Conservation (phyloP, 768 basidiomycete species). For the Amyloporia xantha region DNA sequence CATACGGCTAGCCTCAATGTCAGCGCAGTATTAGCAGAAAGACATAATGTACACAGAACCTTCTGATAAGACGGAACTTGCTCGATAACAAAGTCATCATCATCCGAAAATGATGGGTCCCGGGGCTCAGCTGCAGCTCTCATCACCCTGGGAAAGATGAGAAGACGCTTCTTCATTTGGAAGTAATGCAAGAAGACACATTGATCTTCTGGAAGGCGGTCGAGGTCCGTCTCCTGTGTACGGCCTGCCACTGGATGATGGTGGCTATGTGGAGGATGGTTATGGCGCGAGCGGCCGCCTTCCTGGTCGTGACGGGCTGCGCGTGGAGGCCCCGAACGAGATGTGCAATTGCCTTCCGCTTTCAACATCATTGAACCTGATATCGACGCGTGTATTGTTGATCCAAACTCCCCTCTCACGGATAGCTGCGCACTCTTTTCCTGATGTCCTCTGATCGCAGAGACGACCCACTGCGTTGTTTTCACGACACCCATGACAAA, state of each 20-base stretch:
- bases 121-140: slow-evolving; percentile 12
- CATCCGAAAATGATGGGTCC: neutral
- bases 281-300: no score
- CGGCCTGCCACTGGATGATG: no score
- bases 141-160: slow-evolving; percentile 1
- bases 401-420: slow-evolving; percentile 1
- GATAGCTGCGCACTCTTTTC: neutral
- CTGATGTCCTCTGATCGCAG: neutral
- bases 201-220: slow-evolving; percentile 12
- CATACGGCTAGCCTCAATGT: neutral
- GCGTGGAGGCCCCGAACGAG: slow-evolving; percentile 2
- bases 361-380: neutral
- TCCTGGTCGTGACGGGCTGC: slow-evolving; percentile 9
- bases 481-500: slow-evolving; percentile 13
- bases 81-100: neutral
- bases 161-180: slow-evolving; percentile 5
- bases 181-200: slow-evolving; percentile 9
- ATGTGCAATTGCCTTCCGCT: neutral
- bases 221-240: no score
- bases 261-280: no score
- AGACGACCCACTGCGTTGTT: slow-evolving; percentile 10
- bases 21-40: neutral
- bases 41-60: neutral
- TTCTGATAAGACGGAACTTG: neutral
- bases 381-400: neutral